Evolutionary conservation across 1,284 basidiomycete species (phyloP).

Genomic region (Sanguinoderma infundibulare): DNA sequence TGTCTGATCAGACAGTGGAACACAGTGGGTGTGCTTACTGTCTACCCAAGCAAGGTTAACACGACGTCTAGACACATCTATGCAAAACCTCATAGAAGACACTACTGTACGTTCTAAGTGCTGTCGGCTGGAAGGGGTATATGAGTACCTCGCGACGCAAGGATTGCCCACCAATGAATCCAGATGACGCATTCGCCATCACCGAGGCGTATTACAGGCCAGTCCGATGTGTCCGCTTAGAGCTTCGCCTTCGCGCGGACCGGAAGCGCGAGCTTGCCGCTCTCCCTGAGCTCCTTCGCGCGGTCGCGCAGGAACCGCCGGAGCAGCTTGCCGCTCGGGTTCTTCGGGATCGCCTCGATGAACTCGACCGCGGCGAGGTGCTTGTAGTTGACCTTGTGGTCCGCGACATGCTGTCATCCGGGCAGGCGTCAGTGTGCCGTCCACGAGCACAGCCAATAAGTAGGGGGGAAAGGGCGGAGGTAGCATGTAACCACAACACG

Average conservation of each 20-base stretch:
- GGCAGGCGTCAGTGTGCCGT: slow-evolving; percentile 2
- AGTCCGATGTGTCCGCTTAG: not conserved
- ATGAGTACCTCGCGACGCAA: too few species aligned
- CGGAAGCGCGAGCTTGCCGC: slow-evolving; percentile 13
- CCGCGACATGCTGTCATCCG: slow-evolving; percentile 26
- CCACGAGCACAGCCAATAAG: not conserved
- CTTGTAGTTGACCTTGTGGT: slow-evolving; percentile 31
- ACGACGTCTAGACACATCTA: too few species aligned
- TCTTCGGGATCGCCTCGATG: slow-evolving; percentile 30
- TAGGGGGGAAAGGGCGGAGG: not conserved
- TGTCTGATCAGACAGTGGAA: too few species aligned
- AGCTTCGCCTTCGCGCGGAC: slow-evolving; percentile 15
- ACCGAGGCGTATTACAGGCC: not conserved
- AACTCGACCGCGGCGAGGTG: slow-evolving; percentile 30
- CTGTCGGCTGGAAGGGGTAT: too few species aligned
- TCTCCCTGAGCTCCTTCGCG: slow-evolving; percentile 36
- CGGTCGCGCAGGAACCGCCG: slow-evolving; percentile 33
- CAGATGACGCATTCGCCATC: not conserved
- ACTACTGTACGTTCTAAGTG: too few species aligned
- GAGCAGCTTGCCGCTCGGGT: slow-evolving; percentile 33
- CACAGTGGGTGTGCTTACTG: too few species aligned
- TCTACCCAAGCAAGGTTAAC: too few species aligned
- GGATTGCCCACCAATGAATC: too few species aligned
- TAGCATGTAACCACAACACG: not conserved
- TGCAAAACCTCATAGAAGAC: too few species aligned